Evolutionary conservation across 805 yeast genomes (phyloP), one percentile per base, ranked within the genome.

Genomic region (Candida incommunis): DNA sequence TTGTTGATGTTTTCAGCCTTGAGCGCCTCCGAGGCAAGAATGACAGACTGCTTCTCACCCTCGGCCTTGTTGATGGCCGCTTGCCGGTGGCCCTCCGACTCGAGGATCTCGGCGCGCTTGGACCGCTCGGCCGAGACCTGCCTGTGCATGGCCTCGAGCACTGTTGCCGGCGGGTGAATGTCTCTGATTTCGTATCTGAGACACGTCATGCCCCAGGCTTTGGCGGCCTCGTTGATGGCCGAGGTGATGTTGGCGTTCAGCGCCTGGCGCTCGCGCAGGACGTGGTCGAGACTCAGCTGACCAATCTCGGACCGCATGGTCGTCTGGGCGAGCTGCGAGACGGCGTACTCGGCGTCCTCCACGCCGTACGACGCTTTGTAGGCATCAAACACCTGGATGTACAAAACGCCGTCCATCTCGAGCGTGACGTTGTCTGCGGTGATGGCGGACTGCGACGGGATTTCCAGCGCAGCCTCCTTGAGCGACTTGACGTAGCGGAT

Each of bases 261-360:
- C 25, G 72, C 57, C 58, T 81, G 88, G 61, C 94, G 72, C 61
- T 84, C 94, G 49, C 76, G 71, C 52, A 84, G 68, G 16, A 83
- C 94, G 41, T 79, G 76, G 59, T 85, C 94, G 54, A 84, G 70
- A 2, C 87, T 71, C 67, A 84, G 66, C 51, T 82, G 84, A 43
- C 95, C 94, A 56, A 84, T 84, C 61, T 84, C 95, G 1, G 86
- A 78, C 55, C 95, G 70, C 95, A 84, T 84, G 13, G 94, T 82
- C 9, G 95, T 85, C 61, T 84, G 94, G 0, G 94, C 94, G 51
- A 85, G 71, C 62, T 85, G 94, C 35, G 82, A 70, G 45, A 85
- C 77, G 31, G 94, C 94, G 59, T 81, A 85, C 57, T 80, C 84
- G 42, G 87, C 85, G 56, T 84, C 88, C 57, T 85, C 94, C 18